phyloP scores from a whole-genome alignment of 192 early-diverging fungal species.

The Coemansia sp. region DNA sequence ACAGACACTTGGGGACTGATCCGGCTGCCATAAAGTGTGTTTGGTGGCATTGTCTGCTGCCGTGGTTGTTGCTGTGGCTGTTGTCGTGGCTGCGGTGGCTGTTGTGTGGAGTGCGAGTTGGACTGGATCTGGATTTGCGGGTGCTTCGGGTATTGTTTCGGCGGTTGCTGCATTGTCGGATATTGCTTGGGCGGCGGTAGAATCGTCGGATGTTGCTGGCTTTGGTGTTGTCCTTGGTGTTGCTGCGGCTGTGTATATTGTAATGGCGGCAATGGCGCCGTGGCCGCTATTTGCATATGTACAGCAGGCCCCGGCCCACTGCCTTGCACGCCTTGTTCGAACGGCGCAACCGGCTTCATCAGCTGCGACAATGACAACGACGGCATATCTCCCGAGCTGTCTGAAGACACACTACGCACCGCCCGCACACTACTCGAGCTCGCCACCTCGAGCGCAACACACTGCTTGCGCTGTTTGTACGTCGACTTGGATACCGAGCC shows the following conservation, averaged over 20 bases:
- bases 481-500: slow-evolving; percentile 16
- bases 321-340: slow-evolving; percentile 4
- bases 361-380: slow-evolving; percentile 33
- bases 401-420: neutral
- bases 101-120: neutral
- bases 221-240: neutral
- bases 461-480: slow-evolving; percentile 16
- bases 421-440: slow-evolving; percentile 2
- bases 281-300: slow-evolving; percentile 12
- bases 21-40: neutral
- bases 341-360: slow-evolving; percentile 41
- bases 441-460: slow-evolving; percentile 6
- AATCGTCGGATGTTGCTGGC: neutral
- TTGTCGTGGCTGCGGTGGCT: neutral
- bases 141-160: neutral
- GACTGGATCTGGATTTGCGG: neutral
- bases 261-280: slow-evolving; percentile 5
- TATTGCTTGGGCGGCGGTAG: neutral
- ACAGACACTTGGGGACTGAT: neutral
- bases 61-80: slow-evolving; percentile 9
- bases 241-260: neutral
- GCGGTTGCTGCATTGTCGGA: too few species aligned
- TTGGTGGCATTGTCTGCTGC: neutral
- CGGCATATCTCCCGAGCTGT: neutral
- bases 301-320: neutral